A percentile compares a stretch with the other conserved stretches of the same genome.
phyloP scores from a whole-genome alignment of 345 rosid genomes.

The Lepidium sativum region DNA sequence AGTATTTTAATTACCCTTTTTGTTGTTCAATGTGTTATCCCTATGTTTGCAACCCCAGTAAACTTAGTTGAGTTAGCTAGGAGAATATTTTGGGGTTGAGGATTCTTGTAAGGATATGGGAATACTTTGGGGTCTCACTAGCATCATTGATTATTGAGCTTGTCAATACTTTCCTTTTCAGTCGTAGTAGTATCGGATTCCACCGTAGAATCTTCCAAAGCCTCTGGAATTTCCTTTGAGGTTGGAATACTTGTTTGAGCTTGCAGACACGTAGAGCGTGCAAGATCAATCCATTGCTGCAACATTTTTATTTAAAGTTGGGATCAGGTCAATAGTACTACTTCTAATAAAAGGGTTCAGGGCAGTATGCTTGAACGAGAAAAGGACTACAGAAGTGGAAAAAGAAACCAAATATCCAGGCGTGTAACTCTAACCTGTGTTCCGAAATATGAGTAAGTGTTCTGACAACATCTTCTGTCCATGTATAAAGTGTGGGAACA shows the following conservation, averaged over 20 bases:
- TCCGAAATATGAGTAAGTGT: constrained; percentile 93
- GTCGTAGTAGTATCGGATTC: constrained; percentile 37
- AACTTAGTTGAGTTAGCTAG: no score
- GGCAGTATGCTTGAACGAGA: not conserved
- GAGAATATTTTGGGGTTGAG: no score
- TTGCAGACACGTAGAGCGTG: constrained; percentile 74
- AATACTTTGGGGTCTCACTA: no score
- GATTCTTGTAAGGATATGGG: no score
- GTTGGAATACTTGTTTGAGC: constrained; percentile 39
- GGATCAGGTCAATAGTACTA: not conserved
- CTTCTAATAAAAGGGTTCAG: not conserved
- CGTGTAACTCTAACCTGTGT: constrained; percentile 61
- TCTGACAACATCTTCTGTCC: no score
- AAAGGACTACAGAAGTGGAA: not conserved
- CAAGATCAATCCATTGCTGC: constrained; percentile 99
- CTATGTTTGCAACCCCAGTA: no score
- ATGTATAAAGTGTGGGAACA: no score
- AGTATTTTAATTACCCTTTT: no score
- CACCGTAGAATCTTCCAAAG: constrained; percentile 31
- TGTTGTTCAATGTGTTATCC: no score
- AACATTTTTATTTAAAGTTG: constrained; percentile 5
- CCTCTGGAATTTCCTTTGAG: constrained; percentile 34
- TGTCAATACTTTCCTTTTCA: constrained; percentile 54
- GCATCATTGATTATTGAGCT: constrained; percentile 50
- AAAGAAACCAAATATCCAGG: constrained; percentile 5